Base-by-base conservation (phyloP, 2,329 filamentous ascomycete genomes). In the Phyllosticta paracitricarpa region DNA sequence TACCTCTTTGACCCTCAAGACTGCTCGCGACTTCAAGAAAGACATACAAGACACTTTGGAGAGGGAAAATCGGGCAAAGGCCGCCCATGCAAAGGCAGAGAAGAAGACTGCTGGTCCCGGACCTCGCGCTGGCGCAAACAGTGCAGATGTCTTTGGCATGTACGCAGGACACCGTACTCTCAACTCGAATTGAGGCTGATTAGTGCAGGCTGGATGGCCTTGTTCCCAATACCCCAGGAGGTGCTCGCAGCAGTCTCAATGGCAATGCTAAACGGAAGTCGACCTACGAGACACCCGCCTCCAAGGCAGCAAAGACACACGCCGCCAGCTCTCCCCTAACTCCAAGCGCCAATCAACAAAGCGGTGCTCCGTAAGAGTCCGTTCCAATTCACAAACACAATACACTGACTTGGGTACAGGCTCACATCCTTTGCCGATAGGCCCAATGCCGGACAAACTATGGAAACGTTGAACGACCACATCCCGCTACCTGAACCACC, bases 1-100 rank as follows among this genome's bases (percentile, higher is more conserved):
- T 62, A 86, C 86, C 64, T 86, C 81, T 63, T 77, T 89, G 64
- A 84, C 88, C 56, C 79, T 95, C 52, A 83, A 88, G 48, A 87
- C 83, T 0, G 83, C 89, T 54, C 83, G 88, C 53, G 84, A 85
- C 61, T 88, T 99, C 72, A 96, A 96, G 74, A 89, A 91, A 70
- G 87, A 89, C 69, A 82, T 97, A 7, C 91, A 93, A 70, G 91
- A 97, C 68, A 81, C 84, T 48, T 77, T 97, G 58, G 92, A 96
- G 72, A 84, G 89, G 65, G 88, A 86, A 68, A 87, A 82, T 65
- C 82, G 89, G 63, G 83, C 83, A 28, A 89, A 87, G 69, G 60
- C 52, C 7, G 80, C 79, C 6, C 83, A 88, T 67, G 77, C 83
- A 66, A 83, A 68, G 63, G 79, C 82, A 56, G 80, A 86, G 64